Evolutionary conservation across 257 asterid genomes (phyloP).

Genomic region (Solanum pimpinellifolium): DNA sequence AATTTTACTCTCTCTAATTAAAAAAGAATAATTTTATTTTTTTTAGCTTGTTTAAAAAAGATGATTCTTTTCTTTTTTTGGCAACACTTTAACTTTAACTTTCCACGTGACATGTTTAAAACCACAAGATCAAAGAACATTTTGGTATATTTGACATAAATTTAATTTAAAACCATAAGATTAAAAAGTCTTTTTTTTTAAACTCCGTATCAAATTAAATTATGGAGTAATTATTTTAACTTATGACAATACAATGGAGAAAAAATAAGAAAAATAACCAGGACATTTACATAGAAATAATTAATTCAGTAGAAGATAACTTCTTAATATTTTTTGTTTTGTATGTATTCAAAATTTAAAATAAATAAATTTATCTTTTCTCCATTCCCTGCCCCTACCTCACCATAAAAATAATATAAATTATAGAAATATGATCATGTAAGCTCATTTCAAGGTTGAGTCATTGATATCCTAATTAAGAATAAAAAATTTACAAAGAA

Average conservation of each 20-base stretch:
- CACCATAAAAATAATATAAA: background rate
- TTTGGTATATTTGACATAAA: too few species aligned
- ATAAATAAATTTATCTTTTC: background rate
- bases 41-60: too few species aligned
- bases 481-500: too few species aligned
- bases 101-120: accelerated
- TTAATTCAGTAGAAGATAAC: background rate
- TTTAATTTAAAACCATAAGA: too few species aligned
- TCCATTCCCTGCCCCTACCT: background rate
- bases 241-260: background rate
- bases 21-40: too few species aligned
- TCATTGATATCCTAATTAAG: background rate
- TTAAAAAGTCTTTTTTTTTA: too few species aligned
- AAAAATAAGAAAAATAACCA: background rate
- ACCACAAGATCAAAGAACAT: too few species aligned
- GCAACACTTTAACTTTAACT: too few species aligned
- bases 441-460: background rate
- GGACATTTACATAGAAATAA: background rate
- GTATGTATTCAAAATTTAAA: background rate
- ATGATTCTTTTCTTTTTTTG: too few species aligned
- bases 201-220: accelerated
- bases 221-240: background rate
- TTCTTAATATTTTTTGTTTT: too few species aligned
- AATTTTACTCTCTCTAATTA: accelerated
- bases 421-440: background rate